Conservation (phyloP, 352 stramenopile species). For the Phytophthora melonis region DNA sequence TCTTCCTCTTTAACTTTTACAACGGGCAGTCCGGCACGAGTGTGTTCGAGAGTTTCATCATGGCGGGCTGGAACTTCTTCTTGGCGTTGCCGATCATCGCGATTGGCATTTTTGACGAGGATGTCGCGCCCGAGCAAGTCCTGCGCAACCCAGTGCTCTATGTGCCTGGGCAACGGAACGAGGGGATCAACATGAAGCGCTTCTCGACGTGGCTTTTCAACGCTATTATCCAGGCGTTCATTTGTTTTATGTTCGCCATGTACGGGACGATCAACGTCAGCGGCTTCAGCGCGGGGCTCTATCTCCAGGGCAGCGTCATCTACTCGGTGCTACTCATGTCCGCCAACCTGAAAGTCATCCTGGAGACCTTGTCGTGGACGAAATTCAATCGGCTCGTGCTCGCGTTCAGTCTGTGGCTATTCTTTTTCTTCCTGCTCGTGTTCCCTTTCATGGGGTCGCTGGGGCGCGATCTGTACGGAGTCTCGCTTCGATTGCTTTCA, state of each 20-base stretch:
- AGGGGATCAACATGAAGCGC: conserved; percentile 68
- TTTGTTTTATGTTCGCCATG: conserved; percentile 71
- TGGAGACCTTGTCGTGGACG: conserved; percentile 84
- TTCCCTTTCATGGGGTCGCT: conserved; percentile 64
- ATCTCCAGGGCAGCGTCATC: conserved; percentile 73
- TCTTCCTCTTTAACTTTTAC: conserved; percentile 87
- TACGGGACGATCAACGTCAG: conserved; percentile 50
- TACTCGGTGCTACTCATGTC: conserved; percentile 83
- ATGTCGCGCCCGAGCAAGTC: conserved; percentile 72
- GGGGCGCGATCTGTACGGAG: conserved; percentile 61
- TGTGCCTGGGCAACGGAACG: conserved; percentile 65
- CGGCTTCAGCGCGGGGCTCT: conserved; percentile 50
- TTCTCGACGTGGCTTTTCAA: conserved; percentile 76
- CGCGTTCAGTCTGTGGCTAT: conserved; percentile 64
- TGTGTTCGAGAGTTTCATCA: conserved; percentile 87
- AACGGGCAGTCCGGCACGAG: conserved; percentile 86
- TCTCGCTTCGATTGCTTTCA: conserved; percentile 60
- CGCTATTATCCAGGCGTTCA: conserved; percentile 68
- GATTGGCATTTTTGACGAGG: conserved; percentile 85
- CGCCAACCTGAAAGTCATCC: conserved; percentile 76
- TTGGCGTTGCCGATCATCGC: conserved; percentile 91
- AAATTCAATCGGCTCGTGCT: conserved; percentile 72
- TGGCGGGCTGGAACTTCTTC: conserved; percentile 86
- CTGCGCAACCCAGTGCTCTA: conserved; percentile 71
- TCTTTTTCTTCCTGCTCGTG: conserved; percentile 71